phyloP scores from a whole-genome alignment of 2,329 filamentous ascomycete genomes.

The Keithomyces neogunnii region DNA sequence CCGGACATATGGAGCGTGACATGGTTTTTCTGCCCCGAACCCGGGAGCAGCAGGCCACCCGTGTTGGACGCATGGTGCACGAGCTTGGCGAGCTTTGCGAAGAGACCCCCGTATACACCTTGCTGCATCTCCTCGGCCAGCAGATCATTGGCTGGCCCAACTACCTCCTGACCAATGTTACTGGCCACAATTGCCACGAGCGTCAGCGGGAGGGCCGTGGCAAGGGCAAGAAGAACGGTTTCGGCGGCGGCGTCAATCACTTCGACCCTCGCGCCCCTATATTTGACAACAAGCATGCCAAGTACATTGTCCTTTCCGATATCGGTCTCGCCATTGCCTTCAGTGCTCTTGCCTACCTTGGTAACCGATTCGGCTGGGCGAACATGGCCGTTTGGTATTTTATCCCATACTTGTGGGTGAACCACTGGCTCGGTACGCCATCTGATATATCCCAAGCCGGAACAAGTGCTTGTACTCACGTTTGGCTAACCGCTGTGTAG shows the following conservation, averaged over 20 bases:
- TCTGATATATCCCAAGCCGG: no score
- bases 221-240: conserved; percentile 82
- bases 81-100: conserved; percentile 85
- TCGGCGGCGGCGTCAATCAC: conserved; percentile 80
- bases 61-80: conserved; percentile 65
- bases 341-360: conserved; percentile 57
- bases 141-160: conserved; percentile 89
- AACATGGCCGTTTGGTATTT: conserved; percentile 96
- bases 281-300: conserved; percentile 85
- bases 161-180: conserved; percentile 88
- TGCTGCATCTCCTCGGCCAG: conserved; percentile 66
- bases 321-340: conserved; percentile 62
- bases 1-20: conserved; percentile 91
- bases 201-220: conserved; percentile 88
- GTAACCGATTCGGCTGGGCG: conserved; percentile 69
- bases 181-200: conserved; percentile 92
- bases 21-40: conserved; percentile 99
- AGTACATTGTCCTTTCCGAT: conserved; percentile 80
- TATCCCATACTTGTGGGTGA: conserved; percentile 92
- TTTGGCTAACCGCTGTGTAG: conserved; percentile 40
- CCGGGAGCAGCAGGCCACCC: conserved; percentile 68
- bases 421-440: conserved; percentile 92
- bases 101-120: conserved; percentile 83
- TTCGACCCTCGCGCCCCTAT: conserved; percentile 82
- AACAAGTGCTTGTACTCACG: no score